Evolutionary conservation across 1,284 basidiomycete species (phyloP).

Genomic region (Abortiporus biennis): DNA sequence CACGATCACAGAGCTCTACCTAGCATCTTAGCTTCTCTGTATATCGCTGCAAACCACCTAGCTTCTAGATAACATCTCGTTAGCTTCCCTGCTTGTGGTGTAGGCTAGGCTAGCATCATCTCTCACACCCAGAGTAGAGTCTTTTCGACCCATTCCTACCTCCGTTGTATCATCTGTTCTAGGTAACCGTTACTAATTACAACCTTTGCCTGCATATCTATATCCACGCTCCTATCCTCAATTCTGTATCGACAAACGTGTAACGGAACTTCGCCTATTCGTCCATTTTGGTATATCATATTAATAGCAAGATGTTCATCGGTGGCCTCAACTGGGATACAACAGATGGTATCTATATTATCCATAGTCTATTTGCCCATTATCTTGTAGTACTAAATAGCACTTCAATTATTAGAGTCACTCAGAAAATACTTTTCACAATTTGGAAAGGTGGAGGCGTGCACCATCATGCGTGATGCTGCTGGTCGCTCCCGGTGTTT

Average conservation of each 20-base stretch:
- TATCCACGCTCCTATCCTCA: constrained; percentile 14
- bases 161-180: constrained; percentile 55
- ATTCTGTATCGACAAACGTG: too few relatives aligned
- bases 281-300: constrained; percentile 10
- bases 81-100: background rate
- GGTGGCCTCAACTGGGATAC: constrained; percentile 98
- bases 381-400: constrained; percentile 23
- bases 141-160: constrained; percentile 45
- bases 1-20: too few relatives aligned
- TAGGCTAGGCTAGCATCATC: constrained; percentile 30
- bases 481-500: constrained; percentile 90
- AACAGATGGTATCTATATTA: constrained; percentile 76
- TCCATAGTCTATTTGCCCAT: constrained; percentile 16
- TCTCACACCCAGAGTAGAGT: constrained; percentile 64
- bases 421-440: constrained; percentile 67
- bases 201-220: constrained; percentile 32
- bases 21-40: too few relatives aligned
- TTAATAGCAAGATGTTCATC: constrained; percentile 94
- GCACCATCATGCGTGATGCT: constrained; percentile 93
- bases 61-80: background rate
- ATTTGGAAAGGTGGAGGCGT: constrained; percentile 83
- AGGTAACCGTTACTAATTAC: constrained; percentile 77
- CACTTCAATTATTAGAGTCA: constrained; percentile 42
- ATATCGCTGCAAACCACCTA: too few relatives aligned
- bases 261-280: too few relatives aligned